Conservation (phyloP, 2,329 filamentous ascomycete species). For the Botryotinia narcissicola region DNA sequence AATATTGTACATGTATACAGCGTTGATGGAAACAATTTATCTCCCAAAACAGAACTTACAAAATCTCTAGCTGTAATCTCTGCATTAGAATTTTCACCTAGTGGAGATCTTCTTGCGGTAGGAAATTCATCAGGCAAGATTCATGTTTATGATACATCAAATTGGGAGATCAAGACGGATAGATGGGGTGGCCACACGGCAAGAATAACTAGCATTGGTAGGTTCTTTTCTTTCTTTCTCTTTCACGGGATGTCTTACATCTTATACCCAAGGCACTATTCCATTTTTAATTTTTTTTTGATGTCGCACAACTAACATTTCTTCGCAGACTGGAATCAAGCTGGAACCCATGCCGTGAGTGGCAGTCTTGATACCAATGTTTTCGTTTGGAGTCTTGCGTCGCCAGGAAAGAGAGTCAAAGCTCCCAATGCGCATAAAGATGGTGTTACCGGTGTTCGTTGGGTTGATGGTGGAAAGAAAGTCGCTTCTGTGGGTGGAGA, state of each 20-base stretch:
- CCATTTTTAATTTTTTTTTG: background rate
- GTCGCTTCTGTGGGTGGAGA: conserved; percentile 82
- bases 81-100: conserved; percentile 75
- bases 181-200: conserved; percentile 71
- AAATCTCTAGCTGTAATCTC: conserved; percentile 72
- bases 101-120: conserved; percentile 74
- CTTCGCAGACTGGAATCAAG: conserved; percentile 66
- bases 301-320: background rate
- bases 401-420: conserved; percentile 82
- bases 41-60: conserved; percentile 48
- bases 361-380: conserved; percentile 89
- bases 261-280: background rate
- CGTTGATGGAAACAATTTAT: conserved; percentile 55
- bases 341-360: conserved; percentile 75
- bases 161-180: conserved; percentile 75
- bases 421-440: conserved; percentile 91
- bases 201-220: conserved; percentile 57
- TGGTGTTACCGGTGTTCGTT: conserved; percentile 83
- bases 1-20: conserved; percentile 75
- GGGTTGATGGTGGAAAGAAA: conserved; percentile 64
- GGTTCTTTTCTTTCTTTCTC: background rate
- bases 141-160: conserved; percentile 66
- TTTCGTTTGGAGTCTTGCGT: conserved; percentile 82
- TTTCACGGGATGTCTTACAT: background rate
- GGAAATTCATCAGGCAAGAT: conserved; percentile 87